Conservation (phyloP, 2,329 filamentous ascomycete species). For the Microdochium paspali region DNA sequence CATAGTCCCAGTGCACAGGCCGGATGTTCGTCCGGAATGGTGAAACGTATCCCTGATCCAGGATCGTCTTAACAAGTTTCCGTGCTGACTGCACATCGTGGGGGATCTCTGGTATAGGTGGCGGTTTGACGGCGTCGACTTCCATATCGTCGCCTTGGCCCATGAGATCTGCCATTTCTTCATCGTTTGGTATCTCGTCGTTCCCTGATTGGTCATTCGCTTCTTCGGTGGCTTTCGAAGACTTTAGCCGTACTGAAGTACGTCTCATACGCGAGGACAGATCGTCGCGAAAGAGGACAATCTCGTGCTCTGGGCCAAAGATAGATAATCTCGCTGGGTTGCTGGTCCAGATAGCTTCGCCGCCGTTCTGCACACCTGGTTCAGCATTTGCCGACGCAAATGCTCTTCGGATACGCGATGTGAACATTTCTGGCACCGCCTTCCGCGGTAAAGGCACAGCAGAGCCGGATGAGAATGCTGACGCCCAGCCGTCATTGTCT, state of each 20-base stretch:
- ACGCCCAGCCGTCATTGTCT: constrained; percentile 96
- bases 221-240: constrained; percentile 21
- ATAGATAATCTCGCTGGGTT: constrained; percentile 77
- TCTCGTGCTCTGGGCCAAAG: constrained; percentile 81
- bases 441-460: constrained; percentile 61
- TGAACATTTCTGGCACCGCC: constrained; percentile 79
- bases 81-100: constrained; percentile 52
- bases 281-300: constrained; percentile 82
- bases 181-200: constrained; percentile 13
- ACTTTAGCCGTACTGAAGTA: constrained; percentile 62
- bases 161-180: constrained; percentile 21
- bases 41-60: constrained; percentile 82
- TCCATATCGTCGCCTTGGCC: constrained; percentile 30
- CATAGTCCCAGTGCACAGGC: constrained; percentile 86
- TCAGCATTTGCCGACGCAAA: constrained; percentile 74
- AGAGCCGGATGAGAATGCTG: constrained; percentile 70
- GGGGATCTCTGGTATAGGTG: constrained; percentile 22
- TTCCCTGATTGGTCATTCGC: constrained; percentile 3
- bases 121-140: constrained; percentile 22
- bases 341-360: constrained; percentile 77
- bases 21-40: constrained; percentile 75
- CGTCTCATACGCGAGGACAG: constrained; percentile 70
- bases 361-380: constrained; percentile 42
- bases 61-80: constrained; percentile 79
- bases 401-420: constrained; percentile 70